Percentiles rank a stretch among this genome's conserved stretches.
phyloP scores from a whole-genome alignment of 768 basidiomycete genomes.

The Panaeolus cyanescens region DNA sequence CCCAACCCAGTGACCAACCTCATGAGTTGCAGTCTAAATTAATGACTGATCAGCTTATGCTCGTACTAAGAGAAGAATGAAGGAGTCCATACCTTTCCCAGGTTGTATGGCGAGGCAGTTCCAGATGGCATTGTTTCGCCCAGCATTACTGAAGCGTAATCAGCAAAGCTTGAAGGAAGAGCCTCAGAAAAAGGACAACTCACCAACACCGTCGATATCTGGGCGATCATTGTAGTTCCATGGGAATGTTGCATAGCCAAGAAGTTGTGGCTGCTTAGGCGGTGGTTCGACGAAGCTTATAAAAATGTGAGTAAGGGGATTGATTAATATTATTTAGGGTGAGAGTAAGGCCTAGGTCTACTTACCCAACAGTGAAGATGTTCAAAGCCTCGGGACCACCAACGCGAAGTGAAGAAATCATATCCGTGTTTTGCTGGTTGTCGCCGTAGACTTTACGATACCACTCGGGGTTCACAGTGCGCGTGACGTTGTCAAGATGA shows the following conservation, averaged over 20 bases:
- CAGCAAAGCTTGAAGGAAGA: too few species aligned
- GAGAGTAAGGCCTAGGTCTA: too few species aligned
- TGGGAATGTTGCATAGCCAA: neutral
- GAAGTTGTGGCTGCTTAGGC: neutral
- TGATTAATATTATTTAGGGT: too few species aligned
- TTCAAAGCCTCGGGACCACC: neutral
- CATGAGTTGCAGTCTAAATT: constrained; percentile 32
- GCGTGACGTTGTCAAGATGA: neutral
- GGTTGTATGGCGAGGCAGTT: too few species aligned
- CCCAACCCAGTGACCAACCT: constrained; percentile 37
- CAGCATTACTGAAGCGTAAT: too few species aligned
- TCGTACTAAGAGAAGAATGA: too few species aligned
- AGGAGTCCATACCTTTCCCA: too few species aligned
- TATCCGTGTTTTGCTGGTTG: neutral
- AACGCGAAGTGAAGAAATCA: neutral
- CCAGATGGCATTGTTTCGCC: too few species aligned
- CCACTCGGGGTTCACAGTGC: neutral
- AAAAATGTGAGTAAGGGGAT: too few species aligned
- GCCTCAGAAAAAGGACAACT: too few species aligned
- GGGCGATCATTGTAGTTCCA: neutral
- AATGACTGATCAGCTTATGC: too few species aligned
- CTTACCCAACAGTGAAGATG: neutral
- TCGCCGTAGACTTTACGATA: neutral
- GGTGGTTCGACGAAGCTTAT: neutral
- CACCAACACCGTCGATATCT: neutral